Base-by-base conservation (phyloP, 805 yeast genomes). In the Starmerella stigmatis region DNA sequence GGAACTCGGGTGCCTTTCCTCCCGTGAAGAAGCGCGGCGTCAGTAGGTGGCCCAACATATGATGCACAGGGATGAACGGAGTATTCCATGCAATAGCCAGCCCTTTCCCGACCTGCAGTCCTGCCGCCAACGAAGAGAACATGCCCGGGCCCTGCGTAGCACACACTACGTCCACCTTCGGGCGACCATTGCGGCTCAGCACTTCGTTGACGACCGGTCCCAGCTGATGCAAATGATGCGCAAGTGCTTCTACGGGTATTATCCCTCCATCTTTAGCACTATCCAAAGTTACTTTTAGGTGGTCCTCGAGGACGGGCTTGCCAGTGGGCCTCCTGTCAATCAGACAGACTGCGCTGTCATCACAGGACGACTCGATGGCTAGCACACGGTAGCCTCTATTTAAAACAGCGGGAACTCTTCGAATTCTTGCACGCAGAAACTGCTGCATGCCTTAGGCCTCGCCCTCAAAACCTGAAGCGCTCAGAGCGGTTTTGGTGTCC, bases 91-190 rank as follows among this genome's bases (percentile, higher is more conserved):
- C 96, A 0, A 81, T 64, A 1, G 86, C 67, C 11, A 92, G 65
- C 0, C 97, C 98, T 56, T 85, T 81, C 0, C 94, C 94, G 32
- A 85, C 64, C 57, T 83, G 92, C 20, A 82, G 67, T 1, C 96
- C 94, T 0, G 85, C 80, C 9, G 85, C 73, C 12, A 92, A 67
- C 0, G 94, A 81, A 0, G 96, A 96, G 8, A 78, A 74, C 96
- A 92, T 86, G 0, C 98, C 98, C 0, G 98, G 98, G 0, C 98
- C 98, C 53, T 94, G 67, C 0, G 98, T 92, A 4, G 81, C 94
- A 61, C 94, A 82, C 1, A 92, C 73, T 37, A 92, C 59, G 59
- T 84, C 94, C 0, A 61, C 55, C 68, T 63, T 38, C 56, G 64
- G 51, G 10, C 49, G 25, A 51, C 57, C 35, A 45, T 59, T 51